Base-by-base conservation (phyloP, 2,329 filamentous ascomycete species). In the Ceratocystis cubensis region DNA sequence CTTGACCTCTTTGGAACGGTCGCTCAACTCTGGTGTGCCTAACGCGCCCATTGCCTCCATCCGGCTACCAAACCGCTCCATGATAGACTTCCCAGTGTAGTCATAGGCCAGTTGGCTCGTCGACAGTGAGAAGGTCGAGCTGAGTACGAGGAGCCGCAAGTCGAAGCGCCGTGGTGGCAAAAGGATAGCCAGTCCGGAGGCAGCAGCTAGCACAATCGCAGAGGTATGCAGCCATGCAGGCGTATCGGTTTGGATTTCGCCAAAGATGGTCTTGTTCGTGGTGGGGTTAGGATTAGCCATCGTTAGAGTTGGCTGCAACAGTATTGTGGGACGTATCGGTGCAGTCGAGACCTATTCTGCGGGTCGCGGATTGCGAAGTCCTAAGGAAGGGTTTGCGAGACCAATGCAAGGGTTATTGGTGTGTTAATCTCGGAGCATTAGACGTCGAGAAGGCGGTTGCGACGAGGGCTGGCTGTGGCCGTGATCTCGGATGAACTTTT, bases 71-170 rank as follows among this genome's bases (percentile, higher is more conserved):
- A 82, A 77, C 7, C 82, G 81, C 69, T 75, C 71, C 71, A 77
- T 75, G 68, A 84, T 77, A 33, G 81, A 82, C 63, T 76, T 76
- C 63, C 82, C 82, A 15, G 78, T 84, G 74, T 81, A 84, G 74
- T 83, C 81, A 74, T 80, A 78, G 62, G 77, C 77, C 50, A 85
- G 79, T 73, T 82, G 80, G 73, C 82, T 82, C 67, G 80, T 79
- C 66, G 79, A 79, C 70, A 81, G 78, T 37, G 82, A 79, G 70
- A 81, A 78, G 66, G 78, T 77, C 67, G 76, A 76, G 66, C 76
- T 76, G 63, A 85, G 80, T 65, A 82, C 73, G 62, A 78, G 71
- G 72, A 79, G 78, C 67, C 82, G 81, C 63, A 81, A 67, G 72
- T 82, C 80, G 63, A 81, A 72, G 56, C 77, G 78, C 64, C 81